These are phyloP conservation scores for Sistotremastrum niveocremeum DNA, from an alignment of 768 basidiomycete species.

Conservation along the genomic window DNA sequence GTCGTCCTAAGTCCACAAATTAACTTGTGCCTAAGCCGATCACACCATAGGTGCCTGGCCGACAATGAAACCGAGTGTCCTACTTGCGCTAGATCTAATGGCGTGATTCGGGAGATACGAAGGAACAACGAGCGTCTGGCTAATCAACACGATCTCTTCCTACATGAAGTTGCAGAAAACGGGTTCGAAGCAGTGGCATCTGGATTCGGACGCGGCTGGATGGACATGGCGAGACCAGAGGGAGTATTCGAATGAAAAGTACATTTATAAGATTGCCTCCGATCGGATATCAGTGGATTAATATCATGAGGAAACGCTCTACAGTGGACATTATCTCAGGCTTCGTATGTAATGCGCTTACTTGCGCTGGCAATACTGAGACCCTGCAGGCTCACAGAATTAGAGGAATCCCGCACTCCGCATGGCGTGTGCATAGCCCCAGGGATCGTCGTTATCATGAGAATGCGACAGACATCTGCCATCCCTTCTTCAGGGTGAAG, in stretches of 20 bases:
- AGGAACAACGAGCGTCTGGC: slow-evolving; percentile 74
- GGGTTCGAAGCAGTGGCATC: slow-evolving; percentile 61
- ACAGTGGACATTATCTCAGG: too few species aligned
- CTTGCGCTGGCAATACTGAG: too few species aligned
- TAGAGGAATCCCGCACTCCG: too few species aligned
- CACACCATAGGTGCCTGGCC: slow-evolving; percentile 54
- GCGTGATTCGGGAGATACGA: slow-evolving; percentile 80
- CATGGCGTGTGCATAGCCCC: too few species aligned
- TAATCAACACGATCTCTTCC: slow-evolving; percentile 69
- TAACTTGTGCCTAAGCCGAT: neutral
- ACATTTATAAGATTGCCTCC: too few species aligned
- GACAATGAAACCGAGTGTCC: slow-evolving; percentile 89
- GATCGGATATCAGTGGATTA: too few species aligned
- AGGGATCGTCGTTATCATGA: slow-evolving; percentile 22
- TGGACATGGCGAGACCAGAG: slow-evolving; percentile 23
- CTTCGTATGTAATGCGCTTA: too few species aligned
- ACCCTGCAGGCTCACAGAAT: too few species aligned
- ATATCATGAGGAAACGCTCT: too few species aligned
- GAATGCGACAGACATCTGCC: slow-evolving; percentile 70
- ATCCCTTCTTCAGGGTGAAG: slow-evolving; percentile 76
- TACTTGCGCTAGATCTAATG: slow-evolving; percentile 73
- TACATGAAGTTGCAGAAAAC: slow-evolving; percentile 55
- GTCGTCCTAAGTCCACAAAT: slow-evolving; percentile 7
- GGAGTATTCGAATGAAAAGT: slow-evolving; percentile 5
- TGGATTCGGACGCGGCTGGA: slow-evolving; percentile 54